Evolutionary conservation across 305 asterid species (phyloP).

Genomic region (Fraxinus platypoda): DNA sequence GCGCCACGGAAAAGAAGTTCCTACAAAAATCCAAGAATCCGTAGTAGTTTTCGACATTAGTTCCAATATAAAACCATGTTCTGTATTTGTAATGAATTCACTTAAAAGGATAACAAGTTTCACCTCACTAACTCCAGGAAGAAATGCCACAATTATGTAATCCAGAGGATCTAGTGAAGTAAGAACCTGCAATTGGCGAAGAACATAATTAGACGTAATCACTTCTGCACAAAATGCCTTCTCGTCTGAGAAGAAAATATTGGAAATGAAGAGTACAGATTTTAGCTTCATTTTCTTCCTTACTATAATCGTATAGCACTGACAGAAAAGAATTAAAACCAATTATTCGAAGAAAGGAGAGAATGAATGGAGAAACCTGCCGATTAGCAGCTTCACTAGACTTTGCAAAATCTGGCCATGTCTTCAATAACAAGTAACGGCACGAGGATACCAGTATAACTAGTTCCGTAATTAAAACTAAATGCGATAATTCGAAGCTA

Average conservation of each 20-base stretch:
- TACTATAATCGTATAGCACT: neutral
- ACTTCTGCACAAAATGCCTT: neutral
- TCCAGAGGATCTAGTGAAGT: constrained; percentile 77
- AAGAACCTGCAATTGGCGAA: constrained; percentile 57
- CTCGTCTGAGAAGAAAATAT: neutral
- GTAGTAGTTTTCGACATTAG: constrained; percentile 4
- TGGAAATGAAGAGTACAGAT: neutral
- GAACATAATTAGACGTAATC: neutral
- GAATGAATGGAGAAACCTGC: constrained; percentile 51
- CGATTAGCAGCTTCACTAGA: constrained; percentile 81
- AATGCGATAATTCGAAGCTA: constrained; percentile 67
- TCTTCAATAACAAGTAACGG: constrained; percentile 67
- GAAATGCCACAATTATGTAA: constrained; percentile 72
- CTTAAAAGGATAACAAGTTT: constrained; percentile 7
- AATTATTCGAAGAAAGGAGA: constrained; percentile 2
- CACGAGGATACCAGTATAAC: constrained; percentile 67
- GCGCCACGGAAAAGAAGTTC: constrained; percentile 92
- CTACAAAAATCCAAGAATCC: constrained; percentile 35
- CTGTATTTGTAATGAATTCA: neutral
- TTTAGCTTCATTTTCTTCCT: neutral
- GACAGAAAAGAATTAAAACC: neutral
- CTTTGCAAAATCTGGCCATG: constrained; percentile 83
- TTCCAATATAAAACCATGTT: neutral
- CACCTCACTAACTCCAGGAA: constrained; percentile 90
- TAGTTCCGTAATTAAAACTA: constrained; percentile 66